These are phyloP conservation scores for Boletus vermiculosoides DNA, from an alignment of 768 basidiomycete genomes.

Conservation along the genomic window DNA sequence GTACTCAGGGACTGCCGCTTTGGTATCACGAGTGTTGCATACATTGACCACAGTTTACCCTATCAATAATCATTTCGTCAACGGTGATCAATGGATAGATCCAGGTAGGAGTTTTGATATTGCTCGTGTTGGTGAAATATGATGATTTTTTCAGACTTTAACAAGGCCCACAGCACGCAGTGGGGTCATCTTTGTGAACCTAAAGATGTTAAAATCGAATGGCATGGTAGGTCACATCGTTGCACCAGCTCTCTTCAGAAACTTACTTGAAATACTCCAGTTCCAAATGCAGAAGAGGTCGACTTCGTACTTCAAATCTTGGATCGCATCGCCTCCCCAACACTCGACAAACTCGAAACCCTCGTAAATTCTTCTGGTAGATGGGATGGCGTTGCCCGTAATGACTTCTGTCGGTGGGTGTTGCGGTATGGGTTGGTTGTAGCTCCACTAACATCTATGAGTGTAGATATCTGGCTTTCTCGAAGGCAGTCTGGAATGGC, in stretches of 20 bases:
- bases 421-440: not conserved
- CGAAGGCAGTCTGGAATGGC: constrained; percentile 75
- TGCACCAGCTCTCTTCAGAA: constrained; percentile 6
- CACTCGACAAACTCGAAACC: constrained; percentile 62
- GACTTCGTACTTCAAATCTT: constrained; percentile 78
- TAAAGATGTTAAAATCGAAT: constrained; percentile 78
- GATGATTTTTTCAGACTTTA: constrained; percentile 47
- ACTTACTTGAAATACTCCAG: constrained; percentile 36
- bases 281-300: constrained; percentile 56
- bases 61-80: constrained; percentile 75
- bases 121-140: constrained; percentile 6
- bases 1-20: constrained; percentile 73
- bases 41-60: constrained; percentile 78
- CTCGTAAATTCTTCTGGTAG: constrained; percentile 51
- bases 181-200: constrained; percentile 84
- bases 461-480: constrained; percentile 63
- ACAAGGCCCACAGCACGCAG: constrained; percentile 56
- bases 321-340: constrained; percentile 62
- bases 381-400: constrained; percentile 68
- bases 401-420: constrained; percentile 80
- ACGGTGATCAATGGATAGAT: constrained; percentile 75
- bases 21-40: constrained; percentile 73
- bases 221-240: constrained; percentile 62
- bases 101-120: constrained; percentile 48
- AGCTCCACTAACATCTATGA: constrained; percentile 1